Base-by-base conservation (phyloP, 148 eudicot species). In the Heliamphora exappendiculata region DNA sequence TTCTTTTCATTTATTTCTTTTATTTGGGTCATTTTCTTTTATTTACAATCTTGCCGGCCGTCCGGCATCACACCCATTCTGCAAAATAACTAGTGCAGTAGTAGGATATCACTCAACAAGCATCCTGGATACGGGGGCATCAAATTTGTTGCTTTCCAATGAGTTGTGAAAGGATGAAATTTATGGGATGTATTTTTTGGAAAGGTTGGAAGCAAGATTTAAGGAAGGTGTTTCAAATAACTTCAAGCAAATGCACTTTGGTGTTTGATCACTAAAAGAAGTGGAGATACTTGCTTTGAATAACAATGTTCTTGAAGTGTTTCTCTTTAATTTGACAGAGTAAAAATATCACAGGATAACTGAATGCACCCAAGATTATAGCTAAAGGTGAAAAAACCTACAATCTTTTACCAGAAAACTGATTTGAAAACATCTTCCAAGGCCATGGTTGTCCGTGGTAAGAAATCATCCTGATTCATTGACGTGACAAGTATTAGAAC, bases 371-470 rank as follows among this genome's bases (percentile, higher is more conserved):
- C 5, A 51, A 64, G 37, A 58, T 28, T 26, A 24, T 51, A 45
- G 55, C 58, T 78, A 67, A 82, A 82, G 82, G 63, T 49, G 84
- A 76, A 53, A 87, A 81, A 84, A 89, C 82, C 85, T 79, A 84
- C 81, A 85, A 85, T 86, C 69, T 79, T 83, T 94, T 95, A 94
- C 98, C 98, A 94, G 82, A 92, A 80, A 83, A 92, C 84, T 55
- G 90, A 87, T 78, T 92, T 94, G 89, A 82, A 87, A 41, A 90
- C 86, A 75, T 88, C 84, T 82, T 92, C 93, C 82, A 91, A 83
- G 26, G 89, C 91, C 59, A 88, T 90, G 59, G 93, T 92, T 17
- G 98, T 89, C 84, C 98, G 92, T 19, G 98, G 98, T 80, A 94
- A 86, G 88, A 94, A 94, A 86, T 94, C 98, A 86, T 94, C 98